These are phyloP conservation scores for Lachancea mirantina DNA, from an alignment of 805 yeast genomes.

Conservation along the genomic window DNA sequence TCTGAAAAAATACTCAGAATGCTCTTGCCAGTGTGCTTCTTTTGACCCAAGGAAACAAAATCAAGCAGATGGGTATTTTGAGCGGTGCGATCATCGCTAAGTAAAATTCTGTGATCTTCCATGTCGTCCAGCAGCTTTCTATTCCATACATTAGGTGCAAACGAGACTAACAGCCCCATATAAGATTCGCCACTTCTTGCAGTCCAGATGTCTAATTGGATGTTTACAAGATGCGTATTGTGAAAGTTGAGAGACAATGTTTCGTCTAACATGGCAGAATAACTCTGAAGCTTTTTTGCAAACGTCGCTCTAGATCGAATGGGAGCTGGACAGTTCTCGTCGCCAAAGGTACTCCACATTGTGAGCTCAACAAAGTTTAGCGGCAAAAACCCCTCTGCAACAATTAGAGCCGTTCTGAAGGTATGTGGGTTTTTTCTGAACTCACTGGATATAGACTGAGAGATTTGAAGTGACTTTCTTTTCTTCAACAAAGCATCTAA, in stretches of 20 bases:
- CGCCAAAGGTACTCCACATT: conserved; percentile 2
- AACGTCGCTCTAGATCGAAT: conserved; percentile 4
- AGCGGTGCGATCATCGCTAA: conserved; percentile 1
- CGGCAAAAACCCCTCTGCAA: conserved; percentile 4
- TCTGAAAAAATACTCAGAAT: neutral
- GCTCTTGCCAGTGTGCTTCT: conserved; percentile 3
- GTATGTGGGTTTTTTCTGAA: neutral
- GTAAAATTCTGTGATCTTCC: conserved; percentile 3
- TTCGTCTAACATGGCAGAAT: neutral
- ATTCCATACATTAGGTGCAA: conserved; percentile 7
- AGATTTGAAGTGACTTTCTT: conserved; percentile 1
- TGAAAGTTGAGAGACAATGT: conserved; percentile 1
- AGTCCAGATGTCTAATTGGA: conserved; percentile 7
- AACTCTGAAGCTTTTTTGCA: conserved; percentile 1
- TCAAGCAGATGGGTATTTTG: conserved; percentile 7
- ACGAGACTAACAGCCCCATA: conserved; percentile 6
- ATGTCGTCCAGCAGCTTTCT: neutral
- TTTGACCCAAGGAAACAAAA: conserved; percentile 2
- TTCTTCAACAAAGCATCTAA: neutral
- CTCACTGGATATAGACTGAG: conserved; percentile 2
- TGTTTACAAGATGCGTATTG: conserved; percentile 3
- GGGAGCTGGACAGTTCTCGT: neutral
- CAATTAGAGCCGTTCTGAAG: conserved; percentile 3
- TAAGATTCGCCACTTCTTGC: conserved; percentile 2
- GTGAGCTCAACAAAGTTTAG: conserved; percentile 2